Evolutionary conservation across 768 basidiomycete species (phyloP).

Genomic region (Termitomyces sp.): DNA sequence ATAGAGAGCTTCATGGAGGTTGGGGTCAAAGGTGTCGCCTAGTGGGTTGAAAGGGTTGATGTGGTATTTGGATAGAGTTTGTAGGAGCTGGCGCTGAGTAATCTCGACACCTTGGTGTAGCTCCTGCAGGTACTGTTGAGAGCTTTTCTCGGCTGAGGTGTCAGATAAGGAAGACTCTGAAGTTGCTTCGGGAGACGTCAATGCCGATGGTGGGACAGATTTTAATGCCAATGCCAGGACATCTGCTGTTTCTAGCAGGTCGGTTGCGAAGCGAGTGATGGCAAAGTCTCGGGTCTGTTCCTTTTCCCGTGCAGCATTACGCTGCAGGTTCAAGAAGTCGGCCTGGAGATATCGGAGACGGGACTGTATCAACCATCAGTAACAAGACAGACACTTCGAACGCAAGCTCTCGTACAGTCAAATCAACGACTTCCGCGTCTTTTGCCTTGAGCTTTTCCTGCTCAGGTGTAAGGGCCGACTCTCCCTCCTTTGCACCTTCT

Average conservation of each 20-base stretch:
- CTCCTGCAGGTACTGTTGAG: constrained; percentile 56
- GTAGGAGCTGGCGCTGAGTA: constrained; percentile 85
- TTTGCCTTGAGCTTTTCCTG: constrained; percentile 70
- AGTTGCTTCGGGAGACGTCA: constrained; percentile 24
- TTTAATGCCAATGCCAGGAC: constrained; percentile 83
- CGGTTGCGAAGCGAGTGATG: constrained; percentile 85
- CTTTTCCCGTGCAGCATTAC: constrained; percentile 87
- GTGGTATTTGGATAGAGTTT: constrained; percentile 88
- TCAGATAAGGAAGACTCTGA: constrained; percentile 21
- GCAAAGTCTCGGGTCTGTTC: constrained; percentile 92
- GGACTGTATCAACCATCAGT: constrained; percentile 42
- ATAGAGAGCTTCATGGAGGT: constrained; percentile 91
- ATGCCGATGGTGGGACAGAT: constrained; percentile 56
- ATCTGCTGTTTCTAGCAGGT: constrained; percentile 87
- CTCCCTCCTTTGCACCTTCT: constrained; percentile 18
- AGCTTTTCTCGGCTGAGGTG: constrained; percentile 41
- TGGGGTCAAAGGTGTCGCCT: constrained; percentile 93
- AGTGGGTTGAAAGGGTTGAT: constrained; percentile 89
- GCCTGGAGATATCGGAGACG: constrained; percentile 90
- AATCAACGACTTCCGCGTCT: constrained; percentile 75
- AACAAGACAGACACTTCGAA: not conserved
- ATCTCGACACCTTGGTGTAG: constrained; percentile 86
- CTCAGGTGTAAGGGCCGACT: constrained; percentile 16
- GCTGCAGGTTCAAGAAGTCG: constrained; percentile 93
- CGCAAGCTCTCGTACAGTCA: constrained; percentile 53